Evolutionary conservation across 1,139 yeast species (phyloP), one percentile per base, ranked within the genome.

Genomic region (Pichia cactophila): DNA sequence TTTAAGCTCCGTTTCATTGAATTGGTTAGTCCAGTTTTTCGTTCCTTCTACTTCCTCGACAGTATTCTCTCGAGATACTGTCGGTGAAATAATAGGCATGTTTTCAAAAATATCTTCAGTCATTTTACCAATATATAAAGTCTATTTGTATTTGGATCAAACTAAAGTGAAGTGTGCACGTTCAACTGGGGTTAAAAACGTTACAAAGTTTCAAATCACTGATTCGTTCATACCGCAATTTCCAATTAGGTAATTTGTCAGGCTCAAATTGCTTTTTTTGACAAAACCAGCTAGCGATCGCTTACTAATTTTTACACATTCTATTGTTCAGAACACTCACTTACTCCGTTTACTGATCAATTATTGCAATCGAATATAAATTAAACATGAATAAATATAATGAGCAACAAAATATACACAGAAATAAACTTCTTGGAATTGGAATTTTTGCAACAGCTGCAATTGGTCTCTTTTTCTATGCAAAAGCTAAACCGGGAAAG

Each of bases 41-140:
- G 41, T 5, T 31, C 14, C 12, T 10, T 14, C 35, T 14, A 11
- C 26, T 35, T 16, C 26, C 20, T 23, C 41, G 12, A 20, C 28
- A 17, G 23, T 39, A 26, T 42, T 43, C 6, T 37, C 39, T 10
- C 26, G 43, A 20, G 63, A 46, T 56, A 54, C 37, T n/a, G 61
- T 56, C 14, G 68, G 68, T 7, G 68, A 64, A 16, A 64, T 58
- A 2, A 64, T 50, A 2, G 68, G 67, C 64, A 64, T 63, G 31
- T 56, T 53, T 31, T 58, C 61, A 46, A 63, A 64, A 10, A 63
- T 54, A 42, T 62, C 63, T n/a, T 50, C 56, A 20, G 49, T 43
- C 43, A 42, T 50, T 28, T 38, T 38, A 28, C 20, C 3, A 38
- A 9, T 36, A 14, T 31, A 11, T 12, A 31, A 3, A 31, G 7